Evolutionary conservation across 164 flowering plant species (phyloP), one percentile per base, ranked within the genome.

Genomic region (Amborella trichopoda): DNA sequence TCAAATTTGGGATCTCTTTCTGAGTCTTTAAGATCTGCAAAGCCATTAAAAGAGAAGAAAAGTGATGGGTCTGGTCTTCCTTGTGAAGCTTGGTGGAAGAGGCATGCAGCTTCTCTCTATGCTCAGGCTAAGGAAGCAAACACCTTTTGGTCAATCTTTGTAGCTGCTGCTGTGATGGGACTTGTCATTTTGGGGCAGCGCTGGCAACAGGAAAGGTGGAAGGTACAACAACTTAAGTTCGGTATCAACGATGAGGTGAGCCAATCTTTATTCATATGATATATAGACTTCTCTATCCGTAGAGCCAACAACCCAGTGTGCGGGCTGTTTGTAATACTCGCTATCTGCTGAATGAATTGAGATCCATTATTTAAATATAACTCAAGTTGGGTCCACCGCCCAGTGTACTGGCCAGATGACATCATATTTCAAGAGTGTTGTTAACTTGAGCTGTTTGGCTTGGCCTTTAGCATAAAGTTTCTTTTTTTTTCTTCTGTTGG

Each of bases 151-250:
- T 85, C 96, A 34, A 58, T 88, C 50, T 71, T 78, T 40, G 59
- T 88, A 63, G 87, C 95, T 58, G 91, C 99, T 21, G 85, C 99
- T 63, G 70, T 93, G 28, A 78, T 83, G 89, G 99, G 99, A 25
- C 68, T 93, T 69, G 96, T 83, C 38, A 66, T 88, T 57, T 57
- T 93, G 62, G 96, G 99, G 41, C 82, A 83, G 39, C 78, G 67
- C 18, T 85, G 94, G 98, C 98, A 83, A 56, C 84, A 75, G 49
- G 89, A 76, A 53, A 86, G 74, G 69, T 78, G 77, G 84, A 86
- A 80, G 55, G 64, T 59, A 60, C 67, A 79, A 63, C 89, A 79
- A 46, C 78, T 70, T 4, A 83, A 73, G 70, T 76, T 76, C 82
- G 56, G 56, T 40, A 26, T 75, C 50, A 62, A 46, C 45, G 70